Evolutionary conservation across 768 basidiomycete species (phyloP), one percentile per base, ranked within the genome.

Genomic region (Agrocybe chaxingu): DNA sequence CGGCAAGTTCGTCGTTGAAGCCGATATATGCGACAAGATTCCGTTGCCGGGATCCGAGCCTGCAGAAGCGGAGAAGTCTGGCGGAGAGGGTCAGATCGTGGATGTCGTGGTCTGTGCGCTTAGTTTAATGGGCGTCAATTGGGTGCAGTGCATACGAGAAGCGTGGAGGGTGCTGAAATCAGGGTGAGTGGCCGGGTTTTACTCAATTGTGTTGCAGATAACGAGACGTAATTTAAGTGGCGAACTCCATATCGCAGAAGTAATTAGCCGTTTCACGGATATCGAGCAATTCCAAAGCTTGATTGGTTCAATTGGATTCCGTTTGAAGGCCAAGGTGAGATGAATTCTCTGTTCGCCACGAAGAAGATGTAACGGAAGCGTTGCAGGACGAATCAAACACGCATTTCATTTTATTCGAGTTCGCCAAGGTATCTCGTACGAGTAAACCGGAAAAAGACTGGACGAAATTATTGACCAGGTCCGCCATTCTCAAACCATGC

Each of bases 81-180:
- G 72, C 33, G 82, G 79, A 29, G 77, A 79, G 45, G 92, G 83
- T 0, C 86, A 91, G 55, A 66, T 98, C 2, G 91, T 93, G 2
- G 95, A 99, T 63, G 85, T 92, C 5, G 93, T 84, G 6, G 86
- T 98, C 18, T 98, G 93, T 64, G 91, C 95, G 18, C 76, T 99
- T 56, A 98, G 95, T 62, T 74, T 99, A 55, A 99, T 99, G 97
- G 89, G 91, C 31, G 89, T 85, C 11, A 98, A 99, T 63, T 99
- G 97, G 97, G 80, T 90, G n/a, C 77, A 76, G 40, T 92, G 92
- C 59, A 78, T 98, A 24, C 77, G 87, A 24, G 95, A 99, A 66
- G 88, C 90, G 7, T 90, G 91, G 82, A 76, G 97, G 57, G 80
- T 98, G 36, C 73, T 98, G 35, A 88, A 84, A 66, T 68, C 79